Base-by-base conservation (phyloP, 495 filamentous ascomycete species). In the Penicillium antarcticum region DNA sequence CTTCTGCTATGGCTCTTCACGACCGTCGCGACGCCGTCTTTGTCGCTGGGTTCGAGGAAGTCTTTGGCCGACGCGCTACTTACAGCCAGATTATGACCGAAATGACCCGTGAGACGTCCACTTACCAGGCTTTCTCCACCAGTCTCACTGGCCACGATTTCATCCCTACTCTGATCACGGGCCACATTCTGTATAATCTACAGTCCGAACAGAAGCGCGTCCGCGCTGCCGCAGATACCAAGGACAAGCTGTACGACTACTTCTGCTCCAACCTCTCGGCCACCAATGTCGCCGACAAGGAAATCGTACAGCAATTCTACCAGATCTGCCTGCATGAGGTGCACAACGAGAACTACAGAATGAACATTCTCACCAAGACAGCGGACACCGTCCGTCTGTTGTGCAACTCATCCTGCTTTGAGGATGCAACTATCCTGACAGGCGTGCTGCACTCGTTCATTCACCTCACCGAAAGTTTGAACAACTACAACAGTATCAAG, bases 1-100 rank as follows among this genome's bases (percentile, higher is more conserved):
- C 62, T 1, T 57, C 70, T 1, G 61, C 66, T 5, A 61, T 61
- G 37, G 42, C 60, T 1, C 52, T 72, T 4, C 40, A 51, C 34
- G 65, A 68, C 6, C 66, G 67, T n/a, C 60, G 56, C 0, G 76
- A 78, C 5, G 81, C 81, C 12, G 76, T 85, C 2, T 87, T 87
- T 62, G 68, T 84, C 0, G 77, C 83, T 12, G 70, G 80, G 0
- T 84, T 85, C 46, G 81, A 84, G 52, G 78, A 83, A 58, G 62
- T 62, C 0, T 71, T 79, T 18, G 52, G 60, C 19, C 69, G 71
- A 42, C 61, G 61, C 5, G 58, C 60, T 14, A 65, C 48, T 11
- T 81, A 77, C 48, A 73, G 75, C 0, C 72, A 82, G 57, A 72
- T 85, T 54, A 82, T 87, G 70, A 72, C 70, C 4, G 77, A 80